Evolutionary conservation across 1,284 basidiomycete species (phyloP), one percentile per base, ranked within the genome.

Genomic region (Testicularia cyperi): DNA sequence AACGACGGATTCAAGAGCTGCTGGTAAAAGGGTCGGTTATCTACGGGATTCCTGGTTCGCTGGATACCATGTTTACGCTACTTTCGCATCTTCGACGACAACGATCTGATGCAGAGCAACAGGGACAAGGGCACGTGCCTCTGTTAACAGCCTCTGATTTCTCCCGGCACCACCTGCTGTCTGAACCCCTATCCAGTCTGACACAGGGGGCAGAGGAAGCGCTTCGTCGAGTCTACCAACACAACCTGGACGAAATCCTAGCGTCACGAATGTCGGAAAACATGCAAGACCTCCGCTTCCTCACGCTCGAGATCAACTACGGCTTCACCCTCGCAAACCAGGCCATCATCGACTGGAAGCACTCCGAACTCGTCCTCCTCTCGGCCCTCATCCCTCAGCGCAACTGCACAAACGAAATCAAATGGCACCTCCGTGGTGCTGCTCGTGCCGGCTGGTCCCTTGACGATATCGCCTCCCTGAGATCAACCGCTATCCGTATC

Each of bases 221-320:
- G 3, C 24, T 57, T 0, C 5, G 16, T 5, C 16, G 43, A 4
- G 35, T 62, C 4, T 62, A 62, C 41, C n/a, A 21, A 7, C 58
- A 62, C 38, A 62, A 62, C 41, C 40, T 62, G 7, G 26, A 24
- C 21, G 16, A 35, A 1, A 62, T 62, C 24, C 26, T 49, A 1
- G 30, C 39, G 2, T 15, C 18, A 0, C 51, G 48, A 30, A 52
- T 62, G 43, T 13, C 8, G 7, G 15, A 40, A 16, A 51, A 62
- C 27, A 62, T 56, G 47, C 28, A 35, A 13, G 58, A 62, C 25
- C 35, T 62, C 18, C 43, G 43, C n/a, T 52, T 47, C 12, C 32
- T 56, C 7, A 53, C 58, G 5, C n/a, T 62, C 22, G 26, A 62
- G 23, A 52, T 62, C 53, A 56, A 62, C 32, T 63, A 63, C 32